phyloP scores from a whole-genome alignment of 2,329 filamentous ascomycete species.

The Didymella lethalis region DNA sequence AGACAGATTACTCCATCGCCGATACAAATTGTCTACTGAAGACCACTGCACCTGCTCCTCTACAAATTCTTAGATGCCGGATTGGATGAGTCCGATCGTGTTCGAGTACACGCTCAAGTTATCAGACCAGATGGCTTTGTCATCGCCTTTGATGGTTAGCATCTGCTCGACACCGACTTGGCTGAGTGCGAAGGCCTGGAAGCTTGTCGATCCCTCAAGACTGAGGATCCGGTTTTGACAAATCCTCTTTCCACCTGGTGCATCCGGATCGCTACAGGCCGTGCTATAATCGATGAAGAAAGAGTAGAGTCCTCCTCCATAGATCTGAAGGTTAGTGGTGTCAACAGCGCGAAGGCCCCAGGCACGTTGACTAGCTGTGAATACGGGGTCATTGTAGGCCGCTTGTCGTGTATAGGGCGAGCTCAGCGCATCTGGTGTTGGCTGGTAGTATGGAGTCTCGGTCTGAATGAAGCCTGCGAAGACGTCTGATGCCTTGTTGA shows the following conservation, averaged over 20 bases:
- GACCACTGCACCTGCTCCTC: background rate
- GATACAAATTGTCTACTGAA: constrained; percentile 13
- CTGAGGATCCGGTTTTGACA: constrained; percentile 63
- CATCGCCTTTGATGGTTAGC: constrained; percentile 55
- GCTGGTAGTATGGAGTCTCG: constrained; percentile 86
- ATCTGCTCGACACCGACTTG: constrained; percentile 59
- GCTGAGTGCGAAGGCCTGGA: constrained; percentile 59
- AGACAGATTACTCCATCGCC: constrained; percentile 1
- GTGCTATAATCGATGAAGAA: constrained; percentile 71
- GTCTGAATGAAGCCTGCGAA: constrained; percentile 87
- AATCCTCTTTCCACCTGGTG: constrained; percentile 42
- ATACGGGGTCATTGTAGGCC: constrained; percentile 73
- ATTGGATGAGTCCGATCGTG: constrained; percentile 46
- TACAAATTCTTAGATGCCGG: constrained; percentile 37
- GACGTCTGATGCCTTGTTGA: constrained; percentile 77
- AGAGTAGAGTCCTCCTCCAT: constrained; percentile 73
- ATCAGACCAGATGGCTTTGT: constrained; percentile 57
- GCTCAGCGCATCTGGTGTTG: constrained; percentile 75
- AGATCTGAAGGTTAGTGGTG: constrained; percentile 64
- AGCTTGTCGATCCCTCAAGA: constrained; percentile 53
- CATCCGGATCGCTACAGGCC: constrained; percentile 38
- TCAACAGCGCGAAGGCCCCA: constrained; percentile 71
- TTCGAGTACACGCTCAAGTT: constrained; percentile 55
- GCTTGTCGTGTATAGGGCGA: constrained; percentile 65
- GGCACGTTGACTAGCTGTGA: constrained; percentile 56